phyloP scores from a whole-genome alignment of 306 rosid genomes.

The Inga oerstediana region DNA sequence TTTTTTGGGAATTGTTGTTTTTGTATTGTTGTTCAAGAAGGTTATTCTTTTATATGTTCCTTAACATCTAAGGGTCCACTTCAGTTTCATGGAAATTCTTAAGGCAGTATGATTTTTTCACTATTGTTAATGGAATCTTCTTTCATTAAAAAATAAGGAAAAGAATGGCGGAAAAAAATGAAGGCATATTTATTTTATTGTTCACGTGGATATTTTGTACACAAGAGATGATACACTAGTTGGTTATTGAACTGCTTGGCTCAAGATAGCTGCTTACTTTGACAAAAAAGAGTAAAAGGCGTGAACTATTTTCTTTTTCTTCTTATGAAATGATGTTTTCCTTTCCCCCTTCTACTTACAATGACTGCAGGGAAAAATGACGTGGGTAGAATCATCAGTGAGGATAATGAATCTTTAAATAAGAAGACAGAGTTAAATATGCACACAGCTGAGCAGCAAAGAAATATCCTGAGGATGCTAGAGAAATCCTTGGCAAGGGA shows the following conservation, averaged over 20 bases:
- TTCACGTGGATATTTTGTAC: not conserved
- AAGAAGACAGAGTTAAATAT: slow-evolving; percentile 46
- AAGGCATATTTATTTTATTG: not conserved
- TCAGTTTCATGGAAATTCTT: slow-evolving; percentile 25
- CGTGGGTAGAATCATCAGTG: slow-evolving; percentile 36
- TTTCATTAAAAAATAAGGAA: not conserved
- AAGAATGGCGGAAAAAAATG: not conserved
- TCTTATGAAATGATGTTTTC: not conserved
- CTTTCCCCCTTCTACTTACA: slow-evolving; percentile 10
- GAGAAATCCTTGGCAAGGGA: slow-evolving; percentile 83
- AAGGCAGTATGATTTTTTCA: slow-evolving; percentile 18
- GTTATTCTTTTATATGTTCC: slow-evolving; percentile 28
- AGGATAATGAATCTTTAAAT: slow-evolving; percentile 48
- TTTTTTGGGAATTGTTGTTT: slow-evolving; percentile 13
- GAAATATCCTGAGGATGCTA: slow-evolving; percentile 68
- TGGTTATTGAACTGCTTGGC: slow-evolving; percentile 26
- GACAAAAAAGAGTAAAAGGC: slow-evolving; percentile 22
- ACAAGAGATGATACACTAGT: not conserved
- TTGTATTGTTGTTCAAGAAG: slow-evolving; percentile 18
- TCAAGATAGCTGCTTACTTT: slow-evolving; percentile 34
- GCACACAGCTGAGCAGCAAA: slow-evolving; percentile 73
- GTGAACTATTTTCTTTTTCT: slow-evolving; percentile 21
- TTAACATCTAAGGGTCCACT: slow-evolving; percentile 36
- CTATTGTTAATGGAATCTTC: not conserved
- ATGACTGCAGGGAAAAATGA: slow-evolving; percentile 54